These are phyloP conservation scores for Fusarium fujikuroi DNA, from an alignment of 2,329 filamentous ascomycete species.

Conservation along the genomic window DNA sequence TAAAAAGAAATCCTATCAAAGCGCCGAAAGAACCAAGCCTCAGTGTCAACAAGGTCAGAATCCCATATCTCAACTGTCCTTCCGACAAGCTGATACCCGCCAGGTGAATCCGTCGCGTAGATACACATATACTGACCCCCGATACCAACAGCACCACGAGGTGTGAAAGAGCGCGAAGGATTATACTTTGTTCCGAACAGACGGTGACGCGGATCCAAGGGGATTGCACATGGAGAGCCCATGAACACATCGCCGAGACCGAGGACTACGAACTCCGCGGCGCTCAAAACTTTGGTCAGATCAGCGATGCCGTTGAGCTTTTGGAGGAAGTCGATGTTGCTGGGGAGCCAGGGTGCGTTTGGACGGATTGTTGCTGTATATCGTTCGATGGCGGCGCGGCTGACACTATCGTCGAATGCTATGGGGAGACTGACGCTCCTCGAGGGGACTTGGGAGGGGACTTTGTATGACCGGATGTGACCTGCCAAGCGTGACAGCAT, in stretches of 20 bases:
- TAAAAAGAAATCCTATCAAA: conserved; percentile 52
- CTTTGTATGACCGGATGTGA: conserved; percentile 42
- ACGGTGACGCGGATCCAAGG: conserved; percentile 49
- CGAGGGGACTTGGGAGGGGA: conserved; percentile 41
- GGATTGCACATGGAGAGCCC: conserved; percentile 51
- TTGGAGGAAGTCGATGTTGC: conserved; percentile 66
- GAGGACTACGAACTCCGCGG: conserved; percentile 51
- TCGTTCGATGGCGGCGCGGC: conserved; percentile 63
- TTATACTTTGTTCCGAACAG: conserved; percentile 53
- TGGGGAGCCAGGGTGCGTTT: conserved; percentile 70
- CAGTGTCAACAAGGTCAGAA: conserved; percentile 4
- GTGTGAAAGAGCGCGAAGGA: conserved; percentile 51
- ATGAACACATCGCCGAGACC: conserved; percentile 55
- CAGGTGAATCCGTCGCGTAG: conserved; percentile 52
- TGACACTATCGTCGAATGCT: conserved; percentile 53
- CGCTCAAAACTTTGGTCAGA: conserved; percentile 43
- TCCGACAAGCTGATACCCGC: conserved; percentile 53
- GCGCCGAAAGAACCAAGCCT: conserved; percentile 46
- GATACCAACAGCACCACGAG: conserved; percentile 50
- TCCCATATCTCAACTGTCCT: conserved; percentile 51
- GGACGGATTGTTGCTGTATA: conserved; percentile 71
- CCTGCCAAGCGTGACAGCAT: conserved; percentile 37
- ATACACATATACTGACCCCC: conserved; percentile 54
- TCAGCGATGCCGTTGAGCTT: conserved; percentile 48
- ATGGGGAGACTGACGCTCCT: conserved; percentile 51